A percentile compares a stretch with the other conserved stretches of the same genome.
phyloP scores from a whole-genome alignment of 2,329 filamentous ascomycete species.

The Hyphodiscus sp. region DNA sequence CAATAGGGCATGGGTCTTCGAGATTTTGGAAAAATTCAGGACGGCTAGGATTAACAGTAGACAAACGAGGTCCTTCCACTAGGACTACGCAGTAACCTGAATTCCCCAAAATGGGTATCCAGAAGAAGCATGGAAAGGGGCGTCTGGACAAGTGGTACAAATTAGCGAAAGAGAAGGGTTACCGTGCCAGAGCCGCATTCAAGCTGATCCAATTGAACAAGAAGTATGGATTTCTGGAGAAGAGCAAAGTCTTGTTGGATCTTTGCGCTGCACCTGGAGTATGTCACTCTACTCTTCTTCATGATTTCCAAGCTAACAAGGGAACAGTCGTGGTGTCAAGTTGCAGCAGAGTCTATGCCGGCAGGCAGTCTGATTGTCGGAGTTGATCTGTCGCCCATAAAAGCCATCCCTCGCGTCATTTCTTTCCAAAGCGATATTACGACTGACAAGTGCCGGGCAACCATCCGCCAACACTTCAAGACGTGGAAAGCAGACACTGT shows the following conservation, averaged over 20 bases:
- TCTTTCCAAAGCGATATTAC: slow-evolving; percentile 98
- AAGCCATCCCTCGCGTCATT: slow-evolving; percentile 88
- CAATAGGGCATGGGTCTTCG: neutral
- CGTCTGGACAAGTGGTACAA: slow-evolving; percentile 99
- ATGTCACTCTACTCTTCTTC: slow-evolving; percentile 33
- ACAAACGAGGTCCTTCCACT: neutral
- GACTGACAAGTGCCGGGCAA: slow-evolving; percentile 89
- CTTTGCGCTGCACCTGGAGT: slow-evolving; percentile 94
- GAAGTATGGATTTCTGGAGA: slow-evolving; percentile 96
- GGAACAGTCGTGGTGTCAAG: slow-evolving; percentile 85
- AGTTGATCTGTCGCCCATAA: slow-evolving; percentile 92
- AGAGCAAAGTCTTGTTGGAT: slow-evolving; percentile 93
- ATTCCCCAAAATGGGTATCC: slow-evolving; percentile 68
- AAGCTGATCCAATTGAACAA: slow-evolving; percentile 98
- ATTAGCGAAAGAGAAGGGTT: slow-evolving; percentile 96
- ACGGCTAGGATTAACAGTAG: neutral
- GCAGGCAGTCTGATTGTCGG: slow-evolving; percentile 83
- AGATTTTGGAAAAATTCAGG: neutral
- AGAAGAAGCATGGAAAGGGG: slow-evolving; percentile 98
- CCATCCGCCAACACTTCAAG: slow-evolving; percentile 83
- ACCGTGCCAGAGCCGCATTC: slow-evolving; percentile 91
- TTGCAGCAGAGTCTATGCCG: slow-evolving; percentile 93
- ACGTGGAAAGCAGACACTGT: slow-evolving; percentile 95
- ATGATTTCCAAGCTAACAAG: slow-evolving; percentile 14
- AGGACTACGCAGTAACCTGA: neutral